Percentiles rank a stretch among this genome's conserved stretches.
These are phyloP conservation scores for Nigrospora osmanthi DNA, from an alignment of 2,329 filamentous ascomycete genomes.

Conservation along the genomic window DNA sequence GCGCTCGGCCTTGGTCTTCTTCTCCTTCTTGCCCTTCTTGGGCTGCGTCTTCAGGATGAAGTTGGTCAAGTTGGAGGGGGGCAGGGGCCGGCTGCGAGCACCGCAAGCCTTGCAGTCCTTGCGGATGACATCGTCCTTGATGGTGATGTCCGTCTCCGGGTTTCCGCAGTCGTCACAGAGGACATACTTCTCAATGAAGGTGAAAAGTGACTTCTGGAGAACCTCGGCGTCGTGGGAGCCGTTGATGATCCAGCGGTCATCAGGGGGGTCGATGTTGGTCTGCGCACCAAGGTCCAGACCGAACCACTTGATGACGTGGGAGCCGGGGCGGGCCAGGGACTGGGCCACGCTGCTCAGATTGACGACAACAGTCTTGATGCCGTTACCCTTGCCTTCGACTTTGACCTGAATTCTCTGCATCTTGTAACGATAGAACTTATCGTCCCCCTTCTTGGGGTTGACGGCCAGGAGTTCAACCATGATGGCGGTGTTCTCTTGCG, in stretches of 20 bases:
- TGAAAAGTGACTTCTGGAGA: slow-evolving; percentile 95
- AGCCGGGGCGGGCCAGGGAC: slow-evolving; percentile 83
- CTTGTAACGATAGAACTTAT: slow-evolving; percentile 99
- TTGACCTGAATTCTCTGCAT: slow-evolving; percentile 99
- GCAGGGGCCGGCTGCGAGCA: slow-evolving; percentile 83
- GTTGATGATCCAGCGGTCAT: slow-evolving; percentile 99
- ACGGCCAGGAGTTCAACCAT: slow-evolving; percentile 70
- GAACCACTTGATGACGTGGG: slow-evolving; percentile 99
- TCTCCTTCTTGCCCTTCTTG: slow-evolving; percentile 83
- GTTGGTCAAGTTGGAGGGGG: slow-evolving; percentile 89
- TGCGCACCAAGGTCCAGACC: slow-evolving; percentile 98
- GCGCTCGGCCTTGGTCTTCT: slow-evolving; percentile 86
- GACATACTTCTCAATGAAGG: slow-evolving; percentile 97
- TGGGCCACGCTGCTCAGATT: slow-evolving; percentile 91
- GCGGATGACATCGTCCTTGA: slow-evolving; percentile 87
- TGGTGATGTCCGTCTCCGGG: slow-evolving; percentile 90
- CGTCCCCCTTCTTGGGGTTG: slow-evolving; percentile 96
- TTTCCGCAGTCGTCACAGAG: slow-evolving; percentile 99
- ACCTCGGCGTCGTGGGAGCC: slow-evolving; percentile 91
- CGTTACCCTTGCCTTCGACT: slow-evolving; percentile 99
- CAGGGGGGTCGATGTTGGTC: slow-evolving; percentile 93
- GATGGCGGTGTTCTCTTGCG: slow-evolving; percentile 42
- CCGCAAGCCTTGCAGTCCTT: slow-evolving; percentile 99
- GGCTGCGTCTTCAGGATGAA: slow-evolving; percentile 97
- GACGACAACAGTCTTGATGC: slow-evolving; percentile 98